A percentile compares a stretch with the other conserved stretches of the same genome.
These are phyloP conservation scores for Trichoderma sp. DNA, from an alignment of 2,329 filamentous ascomycete genomes.

Conservation along the genomic window DNA sequence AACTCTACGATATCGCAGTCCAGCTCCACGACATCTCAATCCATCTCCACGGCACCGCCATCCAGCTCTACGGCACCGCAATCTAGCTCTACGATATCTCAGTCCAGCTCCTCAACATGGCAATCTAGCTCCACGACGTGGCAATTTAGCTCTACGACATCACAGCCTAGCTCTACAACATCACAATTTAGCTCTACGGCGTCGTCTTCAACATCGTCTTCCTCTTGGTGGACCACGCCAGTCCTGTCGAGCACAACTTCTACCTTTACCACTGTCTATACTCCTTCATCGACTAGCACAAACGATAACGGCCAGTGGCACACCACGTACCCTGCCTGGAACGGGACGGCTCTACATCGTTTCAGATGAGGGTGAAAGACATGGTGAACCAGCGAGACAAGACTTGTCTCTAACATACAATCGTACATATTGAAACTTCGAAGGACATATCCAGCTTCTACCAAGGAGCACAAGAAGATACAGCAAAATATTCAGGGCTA, in stretches of 20 bases:
- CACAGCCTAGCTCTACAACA: too few relatives aligned
- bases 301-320: conserved; percentile 50
- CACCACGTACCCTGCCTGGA: conserved; percentile 48
- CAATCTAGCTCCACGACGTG: background rate
- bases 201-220: background rate
- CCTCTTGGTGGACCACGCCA: conserved; percentile 22
- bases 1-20: background rate
- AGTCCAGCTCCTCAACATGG: too few relatives aligned
- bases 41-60: too few relatives aligned
- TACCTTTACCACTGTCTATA: conserved; percentile 25
- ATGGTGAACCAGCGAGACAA: background rate
- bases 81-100: background rate
- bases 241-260: conserved; percentile 22
- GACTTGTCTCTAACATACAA: background rate
- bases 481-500: background rate
- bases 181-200: background rate
- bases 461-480: background rate
- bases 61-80: background rate
- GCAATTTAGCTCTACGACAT: too few relatives aligned
- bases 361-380: background rate
- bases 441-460: conserved; percentile 1
- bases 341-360: conserved; percentile 35
- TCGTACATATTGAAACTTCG: conserved; percentile 20
- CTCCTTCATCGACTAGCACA: conserved; percentile 31
- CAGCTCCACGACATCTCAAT: too few relatives aligned